Evolutionary conservation across 2,329 filamentous ascomycete species (phyloP).

Genomic region (Aspergillus fijiensis): DNA sequence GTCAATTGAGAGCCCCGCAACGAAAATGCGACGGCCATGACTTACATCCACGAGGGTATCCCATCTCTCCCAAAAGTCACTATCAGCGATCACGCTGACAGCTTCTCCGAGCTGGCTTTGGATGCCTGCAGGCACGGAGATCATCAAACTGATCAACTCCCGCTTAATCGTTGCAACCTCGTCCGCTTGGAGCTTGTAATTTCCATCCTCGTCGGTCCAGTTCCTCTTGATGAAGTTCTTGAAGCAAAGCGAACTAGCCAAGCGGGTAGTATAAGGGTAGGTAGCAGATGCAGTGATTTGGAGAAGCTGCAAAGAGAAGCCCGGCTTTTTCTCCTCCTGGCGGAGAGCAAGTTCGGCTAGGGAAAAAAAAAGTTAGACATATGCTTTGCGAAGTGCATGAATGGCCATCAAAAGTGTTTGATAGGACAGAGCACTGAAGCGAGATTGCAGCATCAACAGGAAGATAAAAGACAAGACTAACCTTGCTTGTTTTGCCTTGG

Average conservation of each 20-base stretch:
- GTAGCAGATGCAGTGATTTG: conserved; percentile 80
- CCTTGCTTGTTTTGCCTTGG: conserved; percentile 86
- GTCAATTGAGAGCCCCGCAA: conserved; percentile 11
- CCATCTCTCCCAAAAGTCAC: conserved; percentile 95
- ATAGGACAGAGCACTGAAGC: too few relatives aligned
- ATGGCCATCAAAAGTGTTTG: neutral
- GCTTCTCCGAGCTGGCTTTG: conserved; percentile 95
- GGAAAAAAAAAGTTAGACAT: conserved; percentile 1
- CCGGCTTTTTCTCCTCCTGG: conserved; percentile 75
- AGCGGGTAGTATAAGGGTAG: conserved; percentile 73
- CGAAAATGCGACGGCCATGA: conserved; percentile 8
- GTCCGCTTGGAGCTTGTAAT: conserved; percentile 78
- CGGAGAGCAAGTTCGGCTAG: conserved; percentile 79
- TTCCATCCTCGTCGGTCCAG: conserved; percentile 94
- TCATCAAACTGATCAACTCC: conserved; percentile 96
- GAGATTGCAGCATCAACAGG: neutral
- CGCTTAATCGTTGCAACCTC: conserved; percentile 91
- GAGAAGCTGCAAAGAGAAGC: conserved; percentile 84
- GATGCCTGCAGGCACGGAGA: conserved; percentile 79
- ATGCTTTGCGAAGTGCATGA: neutral
- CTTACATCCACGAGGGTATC: conserved; percentile 84
- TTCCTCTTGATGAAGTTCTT: conserved; percentile 97
- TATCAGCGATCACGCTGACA: conserved; percentile 95
- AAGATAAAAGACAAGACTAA: conserved; percentile 43
- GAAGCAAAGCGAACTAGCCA: conserved; percentile 89